These are phyloP conservation scores for Trichoderma gamsii DNA, from an alignment of 495 filamentous ascomycete genomes.

Conservation along the genomic window DNA sequence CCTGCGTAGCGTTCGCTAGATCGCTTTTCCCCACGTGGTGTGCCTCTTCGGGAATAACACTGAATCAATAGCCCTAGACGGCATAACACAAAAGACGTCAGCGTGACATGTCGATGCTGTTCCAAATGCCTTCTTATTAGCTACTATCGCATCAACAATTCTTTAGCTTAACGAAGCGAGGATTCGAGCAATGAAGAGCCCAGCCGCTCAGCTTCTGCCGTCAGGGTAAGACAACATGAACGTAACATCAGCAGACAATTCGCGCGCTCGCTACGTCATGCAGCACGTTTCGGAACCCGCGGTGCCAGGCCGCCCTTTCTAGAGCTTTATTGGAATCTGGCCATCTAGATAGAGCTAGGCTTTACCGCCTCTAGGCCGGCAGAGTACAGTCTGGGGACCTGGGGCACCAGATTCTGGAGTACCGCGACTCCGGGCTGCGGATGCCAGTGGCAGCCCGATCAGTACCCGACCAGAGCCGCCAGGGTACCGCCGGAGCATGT, in stretches of 20 bases:
- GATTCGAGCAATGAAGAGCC: too few relatives aligned
- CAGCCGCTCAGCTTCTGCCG: background rate
- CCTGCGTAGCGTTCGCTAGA: too few relatives aligned
- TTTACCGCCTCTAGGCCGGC: background rate
- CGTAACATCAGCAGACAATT: constrained; percentile 1
- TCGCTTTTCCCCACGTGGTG: too few relatives aligned
- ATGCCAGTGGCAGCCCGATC: background rate
- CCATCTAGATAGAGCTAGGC: background rate
- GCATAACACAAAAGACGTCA: background rate
- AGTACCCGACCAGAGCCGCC: background rate
- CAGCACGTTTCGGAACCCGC: background rate
- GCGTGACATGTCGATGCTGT: background rate
- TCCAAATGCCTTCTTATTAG: too few relatives aligned
- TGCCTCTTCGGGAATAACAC: too few relatives aligned
- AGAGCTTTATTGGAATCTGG: background rate
- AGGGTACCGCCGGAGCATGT: background rate
- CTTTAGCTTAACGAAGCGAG: too few relatives aligned
- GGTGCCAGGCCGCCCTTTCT: background rate
- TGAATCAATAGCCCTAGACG: too few relatives aligned
- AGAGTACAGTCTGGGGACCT: background rate
- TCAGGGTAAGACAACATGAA: background rate
- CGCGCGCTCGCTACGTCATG: background rate
- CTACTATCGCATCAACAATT: too few relatives aligned
- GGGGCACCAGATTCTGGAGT: background rate
- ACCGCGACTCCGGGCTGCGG: background rate